Evolutionary conservation across 2,329 filamentous ascomycete species (phyloP).

Genomic region (Colletotrichum sp.): DNA sequence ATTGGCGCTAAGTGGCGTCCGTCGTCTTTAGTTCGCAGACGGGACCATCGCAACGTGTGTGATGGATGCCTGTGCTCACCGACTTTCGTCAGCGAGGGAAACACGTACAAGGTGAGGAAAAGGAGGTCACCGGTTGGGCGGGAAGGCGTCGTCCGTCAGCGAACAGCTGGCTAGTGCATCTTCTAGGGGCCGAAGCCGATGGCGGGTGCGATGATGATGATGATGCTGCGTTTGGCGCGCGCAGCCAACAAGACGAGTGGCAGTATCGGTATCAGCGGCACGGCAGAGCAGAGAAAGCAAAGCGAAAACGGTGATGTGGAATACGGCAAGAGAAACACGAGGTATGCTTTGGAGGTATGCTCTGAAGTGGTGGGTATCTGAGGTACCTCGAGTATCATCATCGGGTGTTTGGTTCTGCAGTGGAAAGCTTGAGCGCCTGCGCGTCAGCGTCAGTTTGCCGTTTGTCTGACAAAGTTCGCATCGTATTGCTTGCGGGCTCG

Average conservation of each 20-base stretch:
- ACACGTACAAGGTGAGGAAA: background rate
- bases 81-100: constrained; percentile 7
- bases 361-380: background rate
- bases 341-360: background rate
- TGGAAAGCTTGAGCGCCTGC: background rate
- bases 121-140: background rate
- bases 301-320: background rate
- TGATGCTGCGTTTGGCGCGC: background rate
- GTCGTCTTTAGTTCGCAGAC: constrained; percentile 1
- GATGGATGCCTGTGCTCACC: constrained; percentile 7
- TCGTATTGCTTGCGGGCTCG: background rate
- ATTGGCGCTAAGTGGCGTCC: constrained; percentile 1
- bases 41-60: constrained; percentile 1
- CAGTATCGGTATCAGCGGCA: background rate
- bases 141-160: constrained; percentile 2
- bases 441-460: background rate
- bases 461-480: constrained; percentile 5
- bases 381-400: background rate
- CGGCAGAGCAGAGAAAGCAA: background rate
- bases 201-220: background rate
- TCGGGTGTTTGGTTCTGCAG: background rate
- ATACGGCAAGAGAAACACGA: background rate
- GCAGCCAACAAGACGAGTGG: background rate
- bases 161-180: constrained; percentile 15
- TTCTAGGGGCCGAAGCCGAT: background rate